A percentile compares a stretch with the other conserved stretches of the same genome.
Evolutionary conservation across 805 yeast genomes (phyloP).

Genomic region (Yamadazyma tumulicola): DNA sequence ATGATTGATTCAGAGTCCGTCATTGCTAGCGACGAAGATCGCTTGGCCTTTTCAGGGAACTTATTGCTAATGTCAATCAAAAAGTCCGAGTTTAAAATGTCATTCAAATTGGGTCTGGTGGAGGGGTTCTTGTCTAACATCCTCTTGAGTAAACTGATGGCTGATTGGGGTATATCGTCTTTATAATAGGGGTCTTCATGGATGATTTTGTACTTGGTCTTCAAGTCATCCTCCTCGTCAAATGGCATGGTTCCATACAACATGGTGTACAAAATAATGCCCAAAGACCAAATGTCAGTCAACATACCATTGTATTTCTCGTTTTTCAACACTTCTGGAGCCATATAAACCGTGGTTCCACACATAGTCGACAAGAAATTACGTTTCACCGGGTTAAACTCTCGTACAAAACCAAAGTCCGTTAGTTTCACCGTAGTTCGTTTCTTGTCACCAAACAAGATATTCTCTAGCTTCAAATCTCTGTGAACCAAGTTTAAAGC

Average conservation of each 20-base stretch:
- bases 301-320: conserved; percentile 75
- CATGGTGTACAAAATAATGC: conserved; percentile 83
- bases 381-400: conserved; percentile 44
- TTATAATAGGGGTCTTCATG: conserved; percentile 58
- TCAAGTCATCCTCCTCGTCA: conserved; percentile 73
- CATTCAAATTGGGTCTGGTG: conserved; percentile 50
- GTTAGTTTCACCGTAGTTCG: conserved; percentile 67
- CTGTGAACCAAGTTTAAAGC: conserved; percentile 76
- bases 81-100: conserved; percentile 34
- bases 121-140: conserved; percentile 67
- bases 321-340: conserved; percentile 79
- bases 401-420: conserved; percentile 94
- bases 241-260: conserved; percentile 88
- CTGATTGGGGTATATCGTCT: conserved; percentile 45
- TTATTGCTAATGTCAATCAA: conserved; percentile 30
- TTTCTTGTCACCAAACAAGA: conserved; percentile 51
- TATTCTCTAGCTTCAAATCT: conserved; percentile 80
- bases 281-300: conserved; percentile 89
- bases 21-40: conserved; percentile 13
- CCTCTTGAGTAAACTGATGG: conserved; percentile 46
- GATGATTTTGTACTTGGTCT: conserved; percentile 57
- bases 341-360: conserved; percentile 95
- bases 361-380: conserved; percentile 74
- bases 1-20: conserved; percentile 34
- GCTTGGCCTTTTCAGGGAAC: conserved; percentile 16